A percentile compares a stretch with the other conserved stretches of the same genome.
Evolutionary conservation across 352 stramenopile species (phyloP).

Genomic region (Aphanomyces cochlioides): DNA sequence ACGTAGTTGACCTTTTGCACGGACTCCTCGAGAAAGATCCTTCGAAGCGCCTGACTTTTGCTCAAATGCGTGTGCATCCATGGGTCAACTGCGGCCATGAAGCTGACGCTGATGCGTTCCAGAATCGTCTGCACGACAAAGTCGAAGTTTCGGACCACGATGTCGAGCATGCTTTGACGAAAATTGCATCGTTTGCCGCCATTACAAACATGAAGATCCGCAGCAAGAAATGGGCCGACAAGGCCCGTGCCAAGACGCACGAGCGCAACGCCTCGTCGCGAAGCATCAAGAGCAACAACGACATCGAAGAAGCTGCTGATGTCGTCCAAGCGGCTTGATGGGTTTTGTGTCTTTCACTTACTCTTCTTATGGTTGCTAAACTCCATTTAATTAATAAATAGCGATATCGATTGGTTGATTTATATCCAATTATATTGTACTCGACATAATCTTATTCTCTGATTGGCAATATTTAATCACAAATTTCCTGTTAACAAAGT

Average conservation of each 20-base stretch:
- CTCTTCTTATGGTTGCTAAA: too few species aligned
- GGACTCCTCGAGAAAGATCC: constrained; percentile 74
- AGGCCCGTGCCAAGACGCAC: constrained; percentile 39
- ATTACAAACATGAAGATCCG: constrained; percentile 74
- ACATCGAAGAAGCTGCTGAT: neutral
- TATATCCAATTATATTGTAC: too few species aligned
- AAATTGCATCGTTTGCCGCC: constrained; percentile 66
- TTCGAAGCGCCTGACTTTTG: constrained; percentile 59
- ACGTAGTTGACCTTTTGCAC: constrained; percentile 44
- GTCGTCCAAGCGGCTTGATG: neutral
- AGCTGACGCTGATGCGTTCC: constrained; percentile 43
- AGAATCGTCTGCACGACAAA: constrained; percentile 46
- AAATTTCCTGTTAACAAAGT: too few species aligned
- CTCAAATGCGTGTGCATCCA: constrained; percentile 61
- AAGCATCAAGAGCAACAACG: neutral
- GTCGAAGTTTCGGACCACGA: constrained; percentile 62
- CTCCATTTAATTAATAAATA: too few species aligned
- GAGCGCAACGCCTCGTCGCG: neutral
- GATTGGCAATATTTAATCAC: too few species aligned
- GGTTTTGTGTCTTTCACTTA: too few species aligned
- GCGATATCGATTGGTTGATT: too few species aligned
- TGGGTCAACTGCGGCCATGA: constrained; percentile 64
- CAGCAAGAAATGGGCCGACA: constrained; percentile 72
- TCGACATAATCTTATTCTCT: too few species aligned
- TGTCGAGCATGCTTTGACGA: constrained; percentile 61